Base-by-base conservation (phyloP, 2,329 filamentous ascomycete genomes). In the Fonsecaea nubica region DNA sequence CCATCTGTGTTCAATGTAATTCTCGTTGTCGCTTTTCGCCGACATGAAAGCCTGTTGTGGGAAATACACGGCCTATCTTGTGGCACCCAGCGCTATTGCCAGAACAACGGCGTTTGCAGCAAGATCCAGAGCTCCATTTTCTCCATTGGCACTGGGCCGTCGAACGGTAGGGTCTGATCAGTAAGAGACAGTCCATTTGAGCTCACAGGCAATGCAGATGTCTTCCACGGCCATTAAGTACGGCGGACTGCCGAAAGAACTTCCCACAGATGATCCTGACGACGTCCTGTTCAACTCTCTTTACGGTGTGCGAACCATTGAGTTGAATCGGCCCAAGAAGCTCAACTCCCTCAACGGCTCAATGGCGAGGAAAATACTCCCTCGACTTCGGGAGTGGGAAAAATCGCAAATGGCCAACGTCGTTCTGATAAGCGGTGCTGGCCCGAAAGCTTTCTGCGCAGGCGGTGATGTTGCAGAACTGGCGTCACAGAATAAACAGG, bases 371-470 rank as follows among this genome's bases (percentile, higher is more conserved):
- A 98, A 99, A 82, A 98, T 99, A 74, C 83, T 93, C 55, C 93
- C 94, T 25, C 87, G 95, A 64, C 79, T 99, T 76, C 84, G 92
- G 75, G 94, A 98, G 83, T 99, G 93, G 93, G 88, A 92, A 75
- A 95, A 96, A 80, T 98, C 94, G 33, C 90, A 97, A 76, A 85
- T 99, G 81, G 93, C 95, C 63, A 97, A 96, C 78, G 88, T 98
- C 6, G 82, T 99, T 64, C 87, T 99, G 72, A 89, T 99, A 78
- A 97, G 97, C 80, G 95, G 95, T 69, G 87, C 91, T 30, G 96
- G 95, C 15, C 85, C 89, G 42, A 90, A 87, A 79, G 92, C 94
- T 30, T 90, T 99, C 73, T 99, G 95, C 77, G 93, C 95, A 1
- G 95, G 95, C 72, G 95, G 95, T 66, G 95, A 99, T 78, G 93